A percentile compares a stretch with the other conserved stretches of the same genome.
Conservation (phyloP, 306 rosid genomes). For the Acacia confusa region DNA sequence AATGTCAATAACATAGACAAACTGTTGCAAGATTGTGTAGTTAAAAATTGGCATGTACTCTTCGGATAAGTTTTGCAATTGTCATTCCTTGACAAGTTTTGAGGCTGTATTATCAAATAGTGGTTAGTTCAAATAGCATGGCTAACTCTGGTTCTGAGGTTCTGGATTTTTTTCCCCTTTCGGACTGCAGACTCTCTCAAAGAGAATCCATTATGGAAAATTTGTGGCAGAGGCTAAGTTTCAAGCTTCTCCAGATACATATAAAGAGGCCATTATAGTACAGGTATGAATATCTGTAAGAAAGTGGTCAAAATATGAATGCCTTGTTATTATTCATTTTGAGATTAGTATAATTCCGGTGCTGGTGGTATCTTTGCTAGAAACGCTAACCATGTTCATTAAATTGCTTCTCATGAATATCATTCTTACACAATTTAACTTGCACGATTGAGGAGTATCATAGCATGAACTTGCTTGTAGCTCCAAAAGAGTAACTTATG, state of each 20-base stretch:
- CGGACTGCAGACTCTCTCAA: slow-evolving; percentile 70
- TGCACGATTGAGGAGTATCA: not conserved
- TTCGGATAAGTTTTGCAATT: slow-evolving; percentile 2
- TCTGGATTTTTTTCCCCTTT: not conserved
- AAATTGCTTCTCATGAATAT: not conserved
- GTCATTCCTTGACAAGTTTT: not conserved
- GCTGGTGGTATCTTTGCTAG: not conserved
- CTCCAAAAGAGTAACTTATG: not conserved
- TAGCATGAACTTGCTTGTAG: not conserved
- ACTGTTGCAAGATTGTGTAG: slow-evolving; percentile 4
- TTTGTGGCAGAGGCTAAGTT: slow-evolving; percentile 92
- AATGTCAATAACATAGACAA: not conserved
- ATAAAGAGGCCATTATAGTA: slow-evolving; percentile 71
- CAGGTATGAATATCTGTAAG: slow-evolving; percentile 52
- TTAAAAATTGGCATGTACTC: not conserved
- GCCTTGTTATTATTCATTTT: slow-evolving; percentile 8
- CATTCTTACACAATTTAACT: slow-evolving; percentile 6
- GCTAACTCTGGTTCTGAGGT: slow-evolving; percentile 16
- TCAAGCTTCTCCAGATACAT: slow-evolving; percentile 59
- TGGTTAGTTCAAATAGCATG: not conserved
- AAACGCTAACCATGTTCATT: not conserved
- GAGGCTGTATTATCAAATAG: not conserved
- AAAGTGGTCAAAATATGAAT: not conserved
- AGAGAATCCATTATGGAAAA: slow-evolving; percentile 92
- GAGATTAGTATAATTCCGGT: not conserved